Base-by-base conservation (phyloP, 257 asterid species). In the Fraxinus excelsior region DNA sequence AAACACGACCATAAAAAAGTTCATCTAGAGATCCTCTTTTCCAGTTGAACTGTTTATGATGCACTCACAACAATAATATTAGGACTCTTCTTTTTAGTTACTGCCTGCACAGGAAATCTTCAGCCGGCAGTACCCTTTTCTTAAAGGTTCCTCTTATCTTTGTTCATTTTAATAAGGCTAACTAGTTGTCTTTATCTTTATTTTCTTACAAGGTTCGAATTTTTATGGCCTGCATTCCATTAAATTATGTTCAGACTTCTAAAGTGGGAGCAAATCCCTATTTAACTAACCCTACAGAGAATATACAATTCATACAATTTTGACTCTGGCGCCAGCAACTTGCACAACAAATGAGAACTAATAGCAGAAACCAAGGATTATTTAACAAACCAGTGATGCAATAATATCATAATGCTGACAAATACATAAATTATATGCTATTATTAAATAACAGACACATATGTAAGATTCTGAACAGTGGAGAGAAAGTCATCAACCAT, bases 311-410 rank as follows among this genome's bases (percentile, higher is more conserved):
- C 58, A 82, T 71, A 72, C 84, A 78, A 60, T 64, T 75, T 87
- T 87, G 91, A 87, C 88, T 69, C 53, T 70, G 82, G 86, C 87
- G 86, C 87, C 86, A 70, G 88, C 90, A 70, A 67, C 65, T 77
- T 71, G 87, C 85, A 84, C 76, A 72, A 77, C 77, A 71, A 81
- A 78, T 76, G 53, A 75, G 58, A 72, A 67, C 77, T 49, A 83
- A 77, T 78, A 32, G 49, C 73, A 46, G 71, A 86, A 81, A 81
- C 74, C 89, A 77, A 83, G 25, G 83, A 40, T 31, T 76, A 81
- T 76, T 79, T 76, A 83, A 79, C 78, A 84, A 84, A 67, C 72
- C 81, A 79, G 44, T 13, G 73, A 37, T 81, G 29, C 49, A 60
- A 64, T 73, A 76, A 67, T 53, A 35, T 29, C n/a, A 64, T 73